Evolutionary conservation across 2,329 filamentous ascomycete species (phyloP), one percentile per base, ranked within the genome.

Genomic region (Ceratocystis cacaofunesta): DNA sequence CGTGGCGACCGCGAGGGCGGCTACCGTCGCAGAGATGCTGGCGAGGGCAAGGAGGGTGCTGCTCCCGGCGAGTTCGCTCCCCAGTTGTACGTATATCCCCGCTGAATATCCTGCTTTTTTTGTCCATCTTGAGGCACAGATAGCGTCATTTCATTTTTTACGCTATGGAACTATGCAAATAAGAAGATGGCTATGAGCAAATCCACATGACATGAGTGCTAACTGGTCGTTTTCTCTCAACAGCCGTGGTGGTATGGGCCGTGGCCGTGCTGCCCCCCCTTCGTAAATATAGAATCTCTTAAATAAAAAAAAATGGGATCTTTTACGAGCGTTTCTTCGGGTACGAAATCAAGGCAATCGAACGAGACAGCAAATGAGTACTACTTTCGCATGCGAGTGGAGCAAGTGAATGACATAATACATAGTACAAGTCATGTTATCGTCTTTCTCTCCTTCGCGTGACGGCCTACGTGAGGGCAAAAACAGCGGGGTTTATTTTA

Each of bases 51-150:
- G 86, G 90, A 95, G 82, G 90, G 90, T 75, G 89, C 87, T 83
- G 89, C 90, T 77, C 89, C 90, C 75, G 89, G 89, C 80, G 89
- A 91, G 79, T 96, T 94, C 78, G 87, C 88, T 80, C 91, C 91
- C 76, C 85, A 88, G 78, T 96, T 96, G 86, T 87, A 79, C 85
- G 84, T 79, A 72, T 68, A 65, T 58, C 69, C 65, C 19, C 61
- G 30, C 12, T 44, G 10, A 41, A 41, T 41, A 41, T 63, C 30
- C 19, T 36, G 5, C 7, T n/a, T 64, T 52, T 46, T 41, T 41
- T 68, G 62, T 68, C 73, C 70, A 75, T 5, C 46, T 28, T 36
- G 46, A 41, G 36, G 10, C 36, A 12, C 12, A 15, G 36, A 41
- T 4, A 1, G 36, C 36, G 36, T 5, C 36, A 41, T 41, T 41